Percentiles rank a stretch among this genome's conserved stretches.
These are phyloP conservation scores for Xerocomus amazonicus DNA, from an alignment of 1,284 basidiomycete genomes.

Conservation along the genomic window DNA sequence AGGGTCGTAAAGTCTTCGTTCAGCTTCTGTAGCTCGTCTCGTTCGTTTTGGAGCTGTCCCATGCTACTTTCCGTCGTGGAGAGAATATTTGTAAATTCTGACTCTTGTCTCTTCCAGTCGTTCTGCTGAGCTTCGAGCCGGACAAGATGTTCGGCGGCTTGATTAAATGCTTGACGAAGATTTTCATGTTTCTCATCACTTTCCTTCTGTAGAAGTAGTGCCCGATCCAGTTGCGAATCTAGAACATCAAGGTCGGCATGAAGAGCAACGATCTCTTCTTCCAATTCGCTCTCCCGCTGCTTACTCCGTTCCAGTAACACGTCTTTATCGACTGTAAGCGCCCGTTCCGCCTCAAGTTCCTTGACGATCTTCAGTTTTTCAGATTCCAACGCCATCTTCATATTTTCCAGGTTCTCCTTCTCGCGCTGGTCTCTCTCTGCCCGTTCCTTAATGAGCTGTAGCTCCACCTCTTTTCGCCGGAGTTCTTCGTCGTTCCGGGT, in stretches of 20 bases:
- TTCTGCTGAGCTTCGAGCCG: conserved; percentile 76
- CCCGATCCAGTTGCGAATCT: conserved; percentile 83
- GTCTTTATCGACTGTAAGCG: conserved; percentile 82
- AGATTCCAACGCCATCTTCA: conserved; percentile 76
- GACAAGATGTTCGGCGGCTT: conserved; percentile 81
- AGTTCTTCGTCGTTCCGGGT: conserved; percentile 93
- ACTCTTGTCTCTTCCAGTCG: conserved; percentile 62
- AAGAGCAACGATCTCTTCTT: conserved; percentile 80
- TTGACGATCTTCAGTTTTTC: conserved; percentile 83
- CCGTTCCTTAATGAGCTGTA: conserved; percentile 77
- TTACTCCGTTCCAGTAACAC: conserved; percentile 82
- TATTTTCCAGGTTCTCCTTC: conserved; percentile 70
- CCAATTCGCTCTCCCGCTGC: conserved; percentile 77
- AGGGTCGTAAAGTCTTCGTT: conserved; percentile 74
- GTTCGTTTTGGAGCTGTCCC: conserved; percentile 50
- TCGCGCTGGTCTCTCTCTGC: conserved; percentile 84
- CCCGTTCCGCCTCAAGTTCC: conserved; percentile 79
- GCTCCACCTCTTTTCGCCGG: conserved; percentile 83
- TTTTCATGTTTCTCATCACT: conserved; percentile 74
- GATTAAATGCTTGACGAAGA: conserved; percentile 70
- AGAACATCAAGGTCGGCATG: conserved; percentile 83
- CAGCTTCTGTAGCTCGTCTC: conserved; percentile 59
- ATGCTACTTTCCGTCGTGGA: conserved; percentile 61
- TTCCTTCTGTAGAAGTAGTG: conserved; percentile 72
- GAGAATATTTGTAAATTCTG: conserved; percentile 53